Base-by-base conservation (phyloP, 257 asterid genomes). In the Ligustrum vulgare region DNA sequence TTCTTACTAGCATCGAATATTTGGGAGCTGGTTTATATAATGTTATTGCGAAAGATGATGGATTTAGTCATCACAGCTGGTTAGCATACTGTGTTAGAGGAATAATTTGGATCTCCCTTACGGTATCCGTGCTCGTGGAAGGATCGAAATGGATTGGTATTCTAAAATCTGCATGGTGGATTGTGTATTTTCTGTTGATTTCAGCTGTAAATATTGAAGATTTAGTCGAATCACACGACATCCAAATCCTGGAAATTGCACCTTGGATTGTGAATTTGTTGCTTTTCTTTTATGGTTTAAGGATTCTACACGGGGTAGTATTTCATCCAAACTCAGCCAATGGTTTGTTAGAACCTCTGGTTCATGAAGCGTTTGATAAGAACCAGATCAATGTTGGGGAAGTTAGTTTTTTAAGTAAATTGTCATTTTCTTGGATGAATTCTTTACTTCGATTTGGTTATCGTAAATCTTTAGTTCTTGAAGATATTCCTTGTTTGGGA, bases 341-440 rank as follows among this genome's bases (percentile, higher is more conserved):
- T 10, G 51, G 39, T 75, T 78, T 78, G 41, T 71, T 83, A 1
- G 93, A 88, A 77, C 75, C 94, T 64, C 78, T 91, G 43, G 67
- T 91, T 20, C 82, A 45, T 34, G 80, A 75, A 22, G 81, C 72
- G 41, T 70, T 70, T 31, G 84, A 71, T 9, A 73, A 78, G 45
- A 56, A 23, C 0, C 25, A 3, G 28, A 64, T 4, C 0, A 70
- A 49, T 78, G 9, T 82, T 69, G 76, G 72, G n/a, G 78, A 74
- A 3, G 86, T 86, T 28, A 78, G 84, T 58, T 54, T 81, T 23
- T 67, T 88, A 3, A 80, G 94, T 60, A 80, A 54, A 78, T n/a
- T 91, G 82, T 54, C 73, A 25, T 91, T 91, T 83, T 82, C 84
- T 41, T 91, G 97, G 97, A 70, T 91, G 12, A 84, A 76, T 77